phyloP scores from a whole-genome alignment of 1,139 yeast species.

The Martiniozyma asiatica region DNA sequence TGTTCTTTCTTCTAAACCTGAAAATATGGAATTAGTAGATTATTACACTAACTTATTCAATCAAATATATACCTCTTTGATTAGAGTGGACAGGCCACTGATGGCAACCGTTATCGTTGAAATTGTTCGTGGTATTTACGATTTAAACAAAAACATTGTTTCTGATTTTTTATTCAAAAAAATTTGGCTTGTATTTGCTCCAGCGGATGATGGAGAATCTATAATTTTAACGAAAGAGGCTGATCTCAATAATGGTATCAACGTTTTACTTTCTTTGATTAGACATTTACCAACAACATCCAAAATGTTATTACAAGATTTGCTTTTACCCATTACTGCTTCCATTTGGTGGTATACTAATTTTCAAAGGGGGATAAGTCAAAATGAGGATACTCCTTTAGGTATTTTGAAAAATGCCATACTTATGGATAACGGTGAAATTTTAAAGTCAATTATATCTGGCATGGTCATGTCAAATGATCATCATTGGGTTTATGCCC shows the following conservation, averaged over 20 bases:
- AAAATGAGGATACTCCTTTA: constrained; percentile 31
- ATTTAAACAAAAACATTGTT: constrained; percentile 39
- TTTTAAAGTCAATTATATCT: constrained; percentile 5
- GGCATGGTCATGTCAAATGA: no score
- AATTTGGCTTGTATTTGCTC: constrained; percentile 36
- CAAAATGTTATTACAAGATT: constrained; percentile 28
- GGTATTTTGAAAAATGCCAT: constrained; percentile 28
- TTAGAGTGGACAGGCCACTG: constrained; percentile 49
- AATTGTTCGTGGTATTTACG: constrained; percentile 41
- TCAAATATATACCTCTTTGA: constrained; percentile 48
- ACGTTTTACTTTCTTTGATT: constrained; percentile 51
- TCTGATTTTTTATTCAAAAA: constrained; percentile 45
- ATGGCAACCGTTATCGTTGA: constrained; percentile 48
- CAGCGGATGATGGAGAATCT: constrained; percentile 16
- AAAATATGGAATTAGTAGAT: constrained; percentile 28
- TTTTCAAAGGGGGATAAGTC: constrained; percentile 33
- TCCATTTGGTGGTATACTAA: constrained; percentile 53
- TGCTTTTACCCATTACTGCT: constrained; percentile 34
- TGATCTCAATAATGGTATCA: constrained; percentile 48
- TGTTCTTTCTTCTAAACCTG: constrained; percentile 48
- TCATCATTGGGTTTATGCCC: no score
- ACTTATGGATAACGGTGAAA: constrained; percentile 20
- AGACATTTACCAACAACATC: constrained; percentile 27
- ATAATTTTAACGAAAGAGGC: constrained; percentile 31
- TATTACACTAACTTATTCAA: constrained; percentile 47